These are phyloP conservation scores for Colletotrichum sublineola DNA, from an alignment of 2,329 filamentous ascomycete genomes.

Conservation along the genomic window DNA sequence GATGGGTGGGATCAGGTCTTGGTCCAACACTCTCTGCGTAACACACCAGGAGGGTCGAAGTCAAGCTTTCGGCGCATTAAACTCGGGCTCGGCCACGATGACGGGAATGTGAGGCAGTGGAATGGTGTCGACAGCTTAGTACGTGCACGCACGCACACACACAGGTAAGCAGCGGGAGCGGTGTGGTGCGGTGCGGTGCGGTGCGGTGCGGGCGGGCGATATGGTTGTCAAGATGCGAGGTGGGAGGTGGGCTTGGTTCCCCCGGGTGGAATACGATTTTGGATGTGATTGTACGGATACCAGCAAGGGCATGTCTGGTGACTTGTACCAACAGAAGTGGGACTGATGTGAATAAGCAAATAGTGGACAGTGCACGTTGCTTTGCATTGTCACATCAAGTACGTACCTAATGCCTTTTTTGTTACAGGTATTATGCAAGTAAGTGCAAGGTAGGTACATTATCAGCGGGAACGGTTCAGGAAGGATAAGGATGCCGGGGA, in stretches of 20 bases:
- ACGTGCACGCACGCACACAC: neutral
- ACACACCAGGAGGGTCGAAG: constrained; percentile 20
- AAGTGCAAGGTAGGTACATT: neutral
- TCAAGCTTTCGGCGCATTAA: constrained; percentile 5
- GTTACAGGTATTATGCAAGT: no score
- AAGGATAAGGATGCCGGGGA: neutral
- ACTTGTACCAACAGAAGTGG: neutral
- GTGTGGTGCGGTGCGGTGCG: neutral
- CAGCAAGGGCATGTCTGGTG: neutral
- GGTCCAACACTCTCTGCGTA: constrained; percentile 26
- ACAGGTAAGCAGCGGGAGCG: neutral
- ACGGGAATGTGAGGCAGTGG: constrained; percentile 12
- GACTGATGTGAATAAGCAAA: neutral
- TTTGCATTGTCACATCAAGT: neutral
- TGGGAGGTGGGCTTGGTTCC: neutral
- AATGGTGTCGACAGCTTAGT: constrained; percentile 10
- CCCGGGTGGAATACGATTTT: neutral
- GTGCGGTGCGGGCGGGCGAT: neutral
- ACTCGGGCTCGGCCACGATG: neutral
- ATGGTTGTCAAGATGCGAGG: constrained; percentile 15
- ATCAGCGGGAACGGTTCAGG: neutral
- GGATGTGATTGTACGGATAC: neutral
- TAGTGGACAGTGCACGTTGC: neutral
- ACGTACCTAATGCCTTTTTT: neutral
- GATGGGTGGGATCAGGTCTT: neutral